These are phyloP conservation scores for Fragosphaeria purpurea DNA, from an alignment of 2,329 filamentous ascomycete species.

Conservation along the genomic window DNA sequence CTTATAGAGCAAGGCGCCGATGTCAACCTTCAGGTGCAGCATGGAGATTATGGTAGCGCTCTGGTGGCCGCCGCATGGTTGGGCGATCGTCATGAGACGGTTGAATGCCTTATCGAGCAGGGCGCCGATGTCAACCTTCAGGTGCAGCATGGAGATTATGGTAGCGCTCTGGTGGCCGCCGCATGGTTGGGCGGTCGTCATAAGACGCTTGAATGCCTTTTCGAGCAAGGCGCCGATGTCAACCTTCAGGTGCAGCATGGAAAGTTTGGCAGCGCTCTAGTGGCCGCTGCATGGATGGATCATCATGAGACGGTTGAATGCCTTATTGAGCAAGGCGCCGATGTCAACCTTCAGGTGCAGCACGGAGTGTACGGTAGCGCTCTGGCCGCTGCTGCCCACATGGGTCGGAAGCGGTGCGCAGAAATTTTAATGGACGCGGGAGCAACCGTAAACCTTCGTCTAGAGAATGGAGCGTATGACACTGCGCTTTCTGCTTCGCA, in stretches of 20 bases:
- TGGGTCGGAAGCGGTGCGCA: too few species aligned
- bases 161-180: background rate
- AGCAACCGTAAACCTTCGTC: too few species aligned
- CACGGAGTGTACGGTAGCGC: background rate
- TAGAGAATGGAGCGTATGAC: background rate
- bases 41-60: too few species aligned
- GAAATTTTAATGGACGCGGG: too few species aligned
- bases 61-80: too few species aligned
- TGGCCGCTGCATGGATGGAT: background rate
- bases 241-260: background rate
- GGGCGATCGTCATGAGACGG: too few species aligned
- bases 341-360: slow-evolving; percentile 7
- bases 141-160: too few species aligned
- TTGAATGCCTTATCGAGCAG: too few species aligned
- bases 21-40: too few species aligned
- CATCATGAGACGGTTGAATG: background rate
- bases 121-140: too few species aligned
- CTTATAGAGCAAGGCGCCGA: too few species aligned
- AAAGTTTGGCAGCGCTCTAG: background rate
- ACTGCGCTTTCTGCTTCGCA: background rate
- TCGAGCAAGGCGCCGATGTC: slow-evolving; percentile 3
- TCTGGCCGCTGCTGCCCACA: background rate
- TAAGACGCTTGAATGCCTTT: background rate
- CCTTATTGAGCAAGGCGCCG: background rate
- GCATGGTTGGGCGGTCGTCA: too few species aligned